Base-by-base conservation (phyloP, 2,329 filamentous ascomycete species). In the Ascochyta rabiei region DNA sequence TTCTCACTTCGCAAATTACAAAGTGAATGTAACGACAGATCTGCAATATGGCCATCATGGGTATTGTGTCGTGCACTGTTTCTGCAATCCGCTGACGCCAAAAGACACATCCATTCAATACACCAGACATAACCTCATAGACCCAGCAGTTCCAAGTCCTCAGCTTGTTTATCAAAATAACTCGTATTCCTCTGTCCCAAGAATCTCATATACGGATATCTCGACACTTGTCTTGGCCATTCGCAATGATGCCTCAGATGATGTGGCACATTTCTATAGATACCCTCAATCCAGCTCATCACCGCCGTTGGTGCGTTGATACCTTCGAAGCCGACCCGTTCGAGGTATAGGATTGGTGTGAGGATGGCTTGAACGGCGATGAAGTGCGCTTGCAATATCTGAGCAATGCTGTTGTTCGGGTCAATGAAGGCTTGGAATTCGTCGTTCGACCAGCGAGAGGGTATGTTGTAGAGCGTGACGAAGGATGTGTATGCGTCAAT, bases 311-410 rank as follows among this genome's bases (percentile, higher is more conserved):
- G 70, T 0, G 71, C 71, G 31, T 74, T 60, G 2, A 74, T 53
- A 2, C 72, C 72, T 42, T 70, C 60, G 30, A 74, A 73, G 3
- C 70, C 71, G 0, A 71, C 65, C 34, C 71, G 58, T 40, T 73
- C 71, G 2, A 72, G 62, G 6, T 68, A 67, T 30, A 75, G 46
- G 6, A 80, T 75, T 0, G 78, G 78, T 5, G 72, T 71, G 52
- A 82, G 71, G 6, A 81, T 66, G 1, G 78, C 68, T 46, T 81
- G 77, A 0, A 81, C 61, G 1, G 77, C 74, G n/a, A 82, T 73
- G 60, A 80, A 81, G 59, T 81, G 79, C 6, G 76, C 71, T 5
- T 81, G 71, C 5, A 82, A 64, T 3, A 81, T 74, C 24, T 77
- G 77, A 1, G 77, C 72, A 4, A 77, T 58, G 39, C 63, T 63